phyloP scores from a whole-genome alignment of 768 basidiomycete species.

The Boletus reticulatus region DNA sequence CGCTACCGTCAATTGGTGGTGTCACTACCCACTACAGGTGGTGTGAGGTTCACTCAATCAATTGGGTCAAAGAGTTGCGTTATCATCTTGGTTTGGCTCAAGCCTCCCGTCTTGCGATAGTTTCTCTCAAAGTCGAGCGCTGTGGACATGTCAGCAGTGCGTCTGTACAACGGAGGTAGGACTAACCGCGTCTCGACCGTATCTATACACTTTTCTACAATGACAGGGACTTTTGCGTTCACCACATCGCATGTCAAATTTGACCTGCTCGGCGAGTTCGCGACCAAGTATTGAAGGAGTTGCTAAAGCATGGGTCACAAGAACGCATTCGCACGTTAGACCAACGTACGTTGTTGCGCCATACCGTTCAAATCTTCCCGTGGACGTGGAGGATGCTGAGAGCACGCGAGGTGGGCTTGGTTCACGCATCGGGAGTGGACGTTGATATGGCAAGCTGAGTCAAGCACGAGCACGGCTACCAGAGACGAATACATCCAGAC shows the following conservation, averaged over 20 bases:
- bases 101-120: constrained; percentile 96
- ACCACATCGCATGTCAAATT: constrained; percentile 54
- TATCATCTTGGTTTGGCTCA: constrained; percentile 88
- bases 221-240: constrained; percentile 73
- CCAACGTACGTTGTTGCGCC: constrained; percentile 14
- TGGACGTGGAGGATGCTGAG: no score
- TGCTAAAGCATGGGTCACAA: constrained; percentile 29
- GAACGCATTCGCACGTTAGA: constrained; percentile 9
- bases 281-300: constrained; percentile 97
- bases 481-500: no score
- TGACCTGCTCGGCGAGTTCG: constrained; percentile 81
- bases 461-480: no score
- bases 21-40: no score
- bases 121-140: constrained; percentile 97
- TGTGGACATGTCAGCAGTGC: constrained; percentile 25
- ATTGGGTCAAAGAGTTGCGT: constrained; percentile 77
- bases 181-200: constrained; percentile 90
- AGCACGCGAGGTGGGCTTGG: no score
- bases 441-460: no score
- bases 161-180: not conserved
- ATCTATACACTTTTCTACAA: constrained; percentile 94
- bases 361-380: no score
- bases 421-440: no score
- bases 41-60: no score
- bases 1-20: no score